Percentiles rank a stretch among this genome's conserved stretches.
These are phyloP conservation scores for Citrus medica DNA, from an alignment of 345 rosid species.

Conservation along the genomic window DNA sequence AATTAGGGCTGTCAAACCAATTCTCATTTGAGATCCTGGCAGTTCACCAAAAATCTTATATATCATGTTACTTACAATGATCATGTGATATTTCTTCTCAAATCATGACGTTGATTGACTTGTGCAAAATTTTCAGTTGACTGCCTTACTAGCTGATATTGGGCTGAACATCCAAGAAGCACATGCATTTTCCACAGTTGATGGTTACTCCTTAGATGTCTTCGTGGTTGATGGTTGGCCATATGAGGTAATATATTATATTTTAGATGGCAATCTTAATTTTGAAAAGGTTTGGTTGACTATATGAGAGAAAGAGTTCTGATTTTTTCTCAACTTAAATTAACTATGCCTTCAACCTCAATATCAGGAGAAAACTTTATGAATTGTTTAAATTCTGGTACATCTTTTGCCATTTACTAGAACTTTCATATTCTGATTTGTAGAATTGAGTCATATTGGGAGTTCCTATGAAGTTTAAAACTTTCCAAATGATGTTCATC, in stretches of 20 bases:
- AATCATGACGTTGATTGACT: conserved; percentile 10
- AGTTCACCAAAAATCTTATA: background rate
- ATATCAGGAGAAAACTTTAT: background rate
- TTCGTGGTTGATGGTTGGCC: conserved; percentile 99
- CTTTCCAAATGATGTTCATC: background rate
- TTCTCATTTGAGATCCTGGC: background rate
- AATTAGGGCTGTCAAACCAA: background rate
- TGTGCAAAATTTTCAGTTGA: conserved; percentile 56
- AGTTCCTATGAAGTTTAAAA: background rate
- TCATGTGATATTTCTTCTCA: background rate
- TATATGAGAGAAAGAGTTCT: background rate
- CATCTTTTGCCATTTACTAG: background rate
- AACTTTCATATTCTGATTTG: background rate
- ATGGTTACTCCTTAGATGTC: conserved; percentile 94
- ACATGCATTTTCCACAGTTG: conserved; percentile 89
- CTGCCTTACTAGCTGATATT: conserved; percentile 81
- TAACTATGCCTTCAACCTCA: background rate
- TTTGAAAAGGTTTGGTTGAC: background rate
- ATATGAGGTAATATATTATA: conserved; percentile 61
- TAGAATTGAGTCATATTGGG: background rate
- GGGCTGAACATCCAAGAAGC: conserved; percentile 99
- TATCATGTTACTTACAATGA: background rate
- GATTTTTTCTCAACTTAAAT: background rate
- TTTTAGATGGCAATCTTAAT: background rate
- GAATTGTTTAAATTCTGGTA: background rate